These are phyloP conservation scores for Aspergillus sclerotioniger DNA, from an alignment of 495 filamentous ascomycete species.

Conservation along the genomic window DNA sequence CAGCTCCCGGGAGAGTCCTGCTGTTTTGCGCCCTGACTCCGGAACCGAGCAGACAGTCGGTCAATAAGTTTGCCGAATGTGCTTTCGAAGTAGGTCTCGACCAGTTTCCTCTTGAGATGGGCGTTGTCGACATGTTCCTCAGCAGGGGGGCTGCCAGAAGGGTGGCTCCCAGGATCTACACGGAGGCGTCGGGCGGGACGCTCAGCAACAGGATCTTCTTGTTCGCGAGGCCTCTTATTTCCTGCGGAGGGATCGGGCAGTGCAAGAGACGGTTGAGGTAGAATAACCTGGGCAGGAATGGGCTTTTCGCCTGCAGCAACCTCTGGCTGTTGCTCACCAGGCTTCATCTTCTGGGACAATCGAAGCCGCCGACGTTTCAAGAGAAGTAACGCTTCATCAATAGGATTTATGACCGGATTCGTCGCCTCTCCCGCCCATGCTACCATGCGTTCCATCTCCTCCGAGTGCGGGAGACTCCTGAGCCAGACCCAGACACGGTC, in stretches of 20 bases:
- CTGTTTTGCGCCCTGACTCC: conserved; percentile 12
- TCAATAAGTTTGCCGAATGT: conserved; percentile 19
- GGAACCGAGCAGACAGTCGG: conserved; percentile 14
- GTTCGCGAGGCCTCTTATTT: conserved; percentile 17
- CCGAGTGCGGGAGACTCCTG: conserved; percentile 18
- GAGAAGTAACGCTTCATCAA: no score
- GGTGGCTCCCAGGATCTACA: not conserved
- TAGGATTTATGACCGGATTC: not conserved
- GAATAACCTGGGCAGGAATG: not conserved
- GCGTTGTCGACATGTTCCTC: conserved; percentile 3
- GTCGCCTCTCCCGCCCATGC: conserved; percentile 10
- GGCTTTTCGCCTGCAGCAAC: not conserved
- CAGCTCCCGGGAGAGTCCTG: conserved; percentile 9
- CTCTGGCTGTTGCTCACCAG: not conserved
- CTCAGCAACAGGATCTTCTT: conserved; percentile 7
- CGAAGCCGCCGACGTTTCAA: no score
- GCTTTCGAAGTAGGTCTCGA: conserved; percentile 14
- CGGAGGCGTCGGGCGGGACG: conserved; percentile 18
- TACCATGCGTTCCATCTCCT: conserved; percentile 14
- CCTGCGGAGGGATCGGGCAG: not conserved
- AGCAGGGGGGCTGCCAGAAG: not conserved
- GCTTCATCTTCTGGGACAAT: not conserved
- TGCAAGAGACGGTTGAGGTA: not conserved
- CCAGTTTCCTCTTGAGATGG: not conserved
- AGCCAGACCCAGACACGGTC: conserved; percentile 25